A percentile compares a stretch with the other conserved stretches of the same genome.
These are phyloP conservation scores for Paramecium primaurelia DNA, from an alignment of 73 alveolate species.

Conservation along the genomic window DNA sequence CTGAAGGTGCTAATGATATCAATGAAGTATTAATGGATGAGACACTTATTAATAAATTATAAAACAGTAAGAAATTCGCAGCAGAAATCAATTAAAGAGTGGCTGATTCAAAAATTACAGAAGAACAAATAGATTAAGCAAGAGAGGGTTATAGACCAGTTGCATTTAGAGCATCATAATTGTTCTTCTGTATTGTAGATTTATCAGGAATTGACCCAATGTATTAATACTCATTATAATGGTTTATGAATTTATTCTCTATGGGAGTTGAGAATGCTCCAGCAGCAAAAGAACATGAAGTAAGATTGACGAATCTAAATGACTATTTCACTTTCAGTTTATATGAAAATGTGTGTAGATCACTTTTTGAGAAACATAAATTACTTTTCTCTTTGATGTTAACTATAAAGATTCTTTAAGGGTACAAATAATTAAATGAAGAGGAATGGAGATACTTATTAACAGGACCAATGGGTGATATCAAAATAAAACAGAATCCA, in stretches of 20 bases:
- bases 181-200: constrained; percentile 98
- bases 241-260: constrained; percentile 94
- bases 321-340: constrained; percentile 94
- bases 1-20: constrained; percentile 90
- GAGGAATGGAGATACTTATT: constrained; percentile 74
- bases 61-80: constrained; percentile 94
- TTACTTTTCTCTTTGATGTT: constrained; percentile 95
- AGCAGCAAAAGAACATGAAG: constrained; percentile 90
- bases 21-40: constrained; percentile 95
- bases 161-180: constrained; percentile 97
- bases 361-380: constrained; percentile 98
- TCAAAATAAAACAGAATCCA: constrained; percentile 77
- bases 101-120: constrained; percentile 96
- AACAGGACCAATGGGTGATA: constrained; percentile 60
- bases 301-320: constrained; percentile 88
- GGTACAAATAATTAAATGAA: constrained; percentile 72
- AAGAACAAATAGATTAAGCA: constrained; percentile 92
- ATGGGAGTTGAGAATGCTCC: constrained; percentile 97
- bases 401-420: constrained; percentile 87
- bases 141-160: constrained; percentile 99
- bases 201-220: constrained; percentile 91
- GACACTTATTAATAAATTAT: constrained; percentile 90
- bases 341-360: constrained; percentile 98
- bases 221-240: constrained; percentile 52
- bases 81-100: constrained; percentile 94